Conservation (phyloP, 2,329 filamentous ascomycete genomes). For the Myriosclerotinia curreyana region DNA sequence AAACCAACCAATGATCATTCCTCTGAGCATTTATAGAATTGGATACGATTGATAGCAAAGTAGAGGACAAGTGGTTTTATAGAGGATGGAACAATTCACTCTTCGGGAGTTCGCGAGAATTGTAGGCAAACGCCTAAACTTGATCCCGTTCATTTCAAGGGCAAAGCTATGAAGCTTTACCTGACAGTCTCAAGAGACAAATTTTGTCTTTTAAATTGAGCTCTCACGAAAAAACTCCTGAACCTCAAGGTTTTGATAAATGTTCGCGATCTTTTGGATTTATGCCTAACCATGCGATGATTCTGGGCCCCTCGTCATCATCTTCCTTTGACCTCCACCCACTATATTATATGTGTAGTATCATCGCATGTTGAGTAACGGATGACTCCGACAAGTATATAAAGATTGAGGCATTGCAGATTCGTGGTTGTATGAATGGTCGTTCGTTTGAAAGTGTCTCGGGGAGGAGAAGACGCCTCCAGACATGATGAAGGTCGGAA, state of each 20-base stretch:
- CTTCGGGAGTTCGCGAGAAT: neutral
- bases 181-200: neutral
- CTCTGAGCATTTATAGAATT: no score
- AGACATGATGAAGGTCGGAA: no score
- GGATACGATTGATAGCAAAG: no score
- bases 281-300: neutral
- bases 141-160: neutral
- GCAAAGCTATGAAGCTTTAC: neutral
- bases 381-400: neutral
- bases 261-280: neutral
- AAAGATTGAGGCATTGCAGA: neutral
- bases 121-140: neutral
- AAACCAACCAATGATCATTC: no score
- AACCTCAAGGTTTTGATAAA: neutral
- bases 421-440: neutral
- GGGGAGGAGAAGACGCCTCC: no score
- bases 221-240: no score
- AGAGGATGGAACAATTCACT: neutral
- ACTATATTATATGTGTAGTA: neutral
- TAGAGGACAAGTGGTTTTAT: no score
- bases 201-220: neutral
- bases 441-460: no score
- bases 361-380: neutral
- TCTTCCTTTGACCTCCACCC: neutral
- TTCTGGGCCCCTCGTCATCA: neutral